phyloP scores from a whole-genome alignment of 495 filamentous ascomycete species.

The Trichoderma reesei region DNA sequence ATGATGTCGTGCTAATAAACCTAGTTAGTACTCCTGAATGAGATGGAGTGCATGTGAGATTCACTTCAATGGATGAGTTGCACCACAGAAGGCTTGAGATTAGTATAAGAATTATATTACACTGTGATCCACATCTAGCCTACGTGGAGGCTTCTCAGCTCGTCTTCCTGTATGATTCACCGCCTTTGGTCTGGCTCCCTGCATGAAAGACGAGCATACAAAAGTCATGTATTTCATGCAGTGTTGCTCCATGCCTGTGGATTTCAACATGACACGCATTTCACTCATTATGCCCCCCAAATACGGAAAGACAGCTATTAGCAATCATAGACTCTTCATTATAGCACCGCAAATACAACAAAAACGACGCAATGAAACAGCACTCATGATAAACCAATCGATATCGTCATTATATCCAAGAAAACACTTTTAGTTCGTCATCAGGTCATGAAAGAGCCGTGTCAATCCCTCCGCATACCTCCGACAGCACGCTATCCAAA shows the following conservation, averaged over 20 bases:
- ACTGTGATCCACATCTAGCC: background rate
- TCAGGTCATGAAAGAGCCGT: background rate
- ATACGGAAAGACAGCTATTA: background rate
- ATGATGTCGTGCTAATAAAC: too few relatives aligned
- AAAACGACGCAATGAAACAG: background rate
- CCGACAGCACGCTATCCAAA: constrained; percentile 1
- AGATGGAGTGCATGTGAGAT: too few relatives aligned
- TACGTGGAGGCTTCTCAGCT: constrained; percentile 1
- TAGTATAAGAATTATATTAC: too few relatives aligned
- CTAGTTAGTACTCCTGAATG: too few relatives aligned
- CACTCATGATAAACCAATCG: too few relatives aligned
- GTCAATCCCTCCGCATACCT: constrained; percentile 2
- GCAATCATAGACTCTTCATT: background rate
- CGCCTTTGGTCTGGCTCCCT: background rate
- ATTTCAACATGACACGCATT: too few relatives aligned
- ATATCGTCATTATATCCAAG: too few relatives aligned
- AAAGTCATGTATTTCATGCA: background rate
- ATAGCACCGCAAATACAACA: background rate
- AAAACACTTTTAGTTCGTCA: background rate
- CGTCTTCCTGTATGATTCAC: background rate
- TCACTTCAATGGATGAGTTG: too few relatives aligned
- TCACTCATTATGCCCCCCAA: background rate
- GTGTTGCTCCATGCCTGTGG: background rate
- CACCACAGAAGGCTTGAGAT: too few relatives aligned
- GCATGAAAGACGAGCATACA: background rate